Evolutionary conservation across 345 rosid genomes (phyloP).

Genomic region (Hypericum androsaemum): DNA sequence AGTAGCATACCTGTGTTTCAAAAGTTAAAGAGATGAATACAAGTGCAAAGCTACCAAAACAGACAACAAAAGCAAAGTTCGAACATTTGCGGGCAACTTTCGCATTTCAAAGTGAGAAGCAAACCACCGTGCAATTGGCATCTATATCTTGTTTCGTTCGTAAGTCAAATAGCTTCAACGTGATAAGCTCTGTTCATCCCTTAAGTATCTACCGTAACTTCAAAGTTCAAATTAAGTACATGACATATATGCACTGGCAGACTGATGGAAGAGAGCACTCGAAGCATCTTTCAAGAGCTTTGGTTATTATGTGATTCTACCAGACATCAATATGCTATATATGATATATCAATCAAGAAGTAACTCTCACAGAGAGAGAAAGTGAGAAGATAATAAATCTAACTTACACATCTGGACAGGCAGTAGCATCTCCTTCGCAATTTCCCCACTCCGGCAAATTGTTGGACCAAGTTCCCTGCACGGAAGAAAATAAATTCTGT

Average conservation of each 20-base stretch:
- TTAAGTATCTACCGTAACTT: too few species aligned
- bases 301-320: too few species aligned
- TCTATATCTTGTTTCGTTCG: too few species aligned
- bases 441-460: constrained; percentile 43
- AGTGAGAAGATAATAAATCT: background rate
- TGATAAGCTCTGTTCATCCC: too few species aligned
- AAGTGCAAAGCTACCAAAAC: background rate
- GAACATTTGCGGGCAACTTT: too few species aligned
- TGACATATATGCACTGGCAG: too few species aligned
- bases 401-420: constrained; percentile 70
- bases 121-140: too few species aligned
- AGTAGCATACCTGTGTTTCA: constrained; percentile 56
- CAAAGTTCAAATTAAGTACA: too few species aligned
- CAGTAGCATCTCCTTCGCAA: constrained; percentile 42
- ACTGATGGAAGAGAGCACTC: too few species aligned
- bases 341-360: background rate
- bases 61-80: background rate
- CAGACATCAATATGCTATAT: background rate
- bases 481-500: constrained; percentile 10
- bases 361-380: background rate
- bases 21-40: constrained; percentile 10
- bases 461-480: constrained; percentile 59
- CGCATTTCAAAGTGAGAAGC: too few species aligned
- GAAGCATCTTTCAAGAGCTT: too few species aligned
- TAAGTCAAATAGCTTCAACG: too few species aligned